These are phyloP conservation scores for Eucalyptus curtisii DNA, from an alignment of 345 rosid species.

Conservation along the genomic window DNA sequence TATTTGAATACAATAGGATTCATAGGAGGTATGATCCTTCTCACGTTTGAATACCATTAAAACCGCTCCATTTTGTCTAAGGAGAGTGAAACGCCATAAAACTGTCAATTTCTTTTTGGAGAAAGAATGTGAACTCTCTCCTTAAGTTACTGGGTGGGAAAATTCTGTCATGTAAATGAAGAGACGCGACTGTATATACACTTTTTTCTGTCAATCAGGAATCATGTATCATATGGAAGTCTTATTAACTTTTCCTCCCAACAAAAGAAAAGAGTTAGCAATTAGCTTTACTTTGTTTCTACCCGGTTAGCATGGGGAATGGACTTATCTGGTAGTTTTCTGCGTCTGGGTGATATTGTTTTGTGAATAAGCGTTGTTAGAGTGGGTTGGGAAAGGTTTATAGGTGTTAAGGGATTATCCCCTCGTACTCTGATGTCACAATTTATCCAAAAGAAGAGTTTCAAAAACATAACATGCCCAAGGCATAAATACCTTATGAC, in stretches of 20 bases:
- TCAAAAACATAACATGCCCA: fast-evolving
- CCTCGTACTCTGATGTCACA: neutral
- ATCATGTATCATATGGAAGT: neutral
- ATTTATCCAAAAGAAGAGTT: neutral
- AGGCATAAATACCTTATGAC: neutral
- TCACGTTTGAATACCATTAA: too few species aligned
- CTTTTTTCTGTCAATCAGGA: neutral
- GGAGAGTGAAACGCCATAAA: too few species aligned
- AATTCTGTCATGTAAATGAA: too few species aligned
- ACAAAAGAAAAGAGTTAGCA: fast-evolving
- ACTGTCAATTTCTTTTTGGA: too few species aligned
- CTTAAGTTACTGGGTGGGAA: too few species aligned
- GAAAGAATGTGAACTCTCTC: too few species aligned
- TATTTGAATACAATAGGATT: too few species aligned
- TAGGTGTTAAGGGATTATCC: neutral
- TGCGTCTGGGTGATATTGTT: neutral
- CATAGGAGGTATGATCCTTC: too few species aligned
- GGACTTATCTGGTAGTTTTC: neutral
- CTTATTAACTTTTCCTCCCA: neutral
- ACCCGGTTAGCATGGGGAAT: fast-evolving
- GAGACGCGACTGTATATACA: neutral
- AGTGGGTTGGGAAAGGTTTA: neutral
- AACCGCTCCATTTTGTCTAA: too few species aligned
- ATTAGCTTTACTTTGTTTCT: neutral
- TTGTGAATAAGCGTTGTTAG: neutral